Evolutionary conservation across 2,329 filamentous ascomycete genomes (phyloP).

Genomic region (Diatrype stigma): DNA sequence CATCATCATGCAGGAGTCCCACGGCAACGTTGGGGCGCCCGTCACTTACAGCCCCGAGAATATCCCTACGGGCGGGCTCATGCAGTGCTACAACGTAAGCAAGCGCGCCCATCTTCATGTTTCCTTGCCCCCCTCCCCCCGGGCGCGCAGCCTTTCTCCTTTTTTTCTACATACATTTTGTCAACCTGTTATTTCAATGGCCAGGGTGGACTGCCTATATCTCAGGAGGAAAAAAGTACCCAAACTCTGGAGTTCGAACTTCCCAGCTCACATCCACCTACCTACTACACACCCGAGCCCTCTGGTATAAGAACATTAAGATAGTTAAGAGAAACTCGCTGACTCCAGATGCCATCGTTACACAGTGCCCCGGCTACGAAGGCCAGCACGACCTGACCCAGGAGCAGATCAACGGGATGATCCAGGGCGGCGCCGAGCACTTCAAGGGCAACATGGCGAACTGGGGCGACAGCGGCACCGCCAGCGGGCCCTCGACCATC

Average conservation of each 20-base stretch:
- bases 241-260: too few species aligned
- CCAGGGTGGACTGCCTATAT: too few species aligned
- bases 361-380: not conserved
- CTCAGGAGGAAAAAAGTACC: too few species aligned
- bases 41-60: conserved; percentile 31
- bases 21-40: conserved; percentile 32
- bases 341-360: too few species aligned
- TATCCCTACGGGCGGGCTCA: conserved; percentile 32
- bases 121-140: too few species aligned
- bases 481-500: conserved; percentile 26
- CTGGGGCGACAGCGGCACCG: conserved; percentile 24
- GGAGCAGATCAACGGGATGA: conserved; percentile 29
- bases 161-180: too few species aligned
- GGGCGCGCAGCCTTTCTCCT: too few species aligned
- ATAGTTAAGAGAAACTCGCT: too few species aligned
- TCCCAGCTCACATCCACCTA: too few species aligned
- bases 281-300: too few species aligned
- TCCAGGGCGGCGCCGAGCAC: conserved; percentile 25
- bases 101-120: conserved; percentile 28
- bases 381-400: not conserved
- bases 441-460: conserved; percentile 24
- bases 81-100: conserved; percentile 34
- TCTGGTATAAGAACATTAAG: too few species aligned
- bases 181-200: too few species aligned
- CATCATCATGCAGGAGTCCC: conserved; percentile 39